Evolutionary conservation across 2,329 filamentous ascomycete genomes (phyloP).

Genomic region (Graphiopsis chlorocephala): DNA sequence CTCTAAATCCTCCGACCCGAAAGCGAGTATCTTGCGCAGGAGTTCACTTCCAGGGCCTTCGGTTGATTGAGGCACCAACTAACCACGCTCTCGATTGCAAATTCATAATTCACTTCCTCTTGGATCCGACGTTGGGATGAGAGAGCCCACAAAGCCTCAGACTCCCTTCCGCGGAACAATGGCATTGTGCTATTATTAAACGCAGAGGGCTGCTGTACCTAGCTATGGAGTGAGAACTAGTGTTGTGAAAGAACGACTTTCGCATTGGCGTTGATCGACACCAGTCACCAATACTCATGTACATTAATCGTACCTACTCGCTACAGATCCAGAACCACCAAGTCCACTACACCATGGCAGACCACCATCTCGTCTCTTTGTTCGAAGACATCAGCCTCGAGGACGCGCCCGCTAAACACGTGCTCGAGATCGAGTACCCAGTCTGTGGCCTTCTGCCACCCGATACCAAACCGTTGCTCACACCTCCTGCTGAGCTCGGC

Average conservation of each 20-base stretch:
- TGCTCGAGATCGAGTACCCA: slow-evolving; percentile 1
- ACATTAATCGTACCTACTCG: neutral
- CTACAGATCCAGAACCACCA: neutral
- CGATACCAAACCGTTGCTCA: neutral
- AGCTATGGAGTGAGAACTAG: neutral
- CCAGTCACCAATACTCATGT: neutral
- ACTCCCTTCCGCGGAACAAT: neutral
- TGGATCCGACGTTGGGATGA: neutral
- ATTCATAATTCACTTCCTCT: neutral
- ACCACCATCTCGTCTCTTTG: neutral
- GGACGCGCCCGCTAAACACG: neutral
- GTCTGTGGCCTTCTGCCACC: neutral
- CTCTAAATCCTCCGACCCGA: neutral
- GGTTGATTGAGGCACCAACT: too few relatives aligned
- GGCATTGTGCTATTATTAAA: neutral
- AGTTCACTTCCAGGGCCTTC: too few relatives aligned
- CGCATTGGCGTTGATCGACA: neutral
- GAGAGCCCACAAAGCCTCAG: neutral
- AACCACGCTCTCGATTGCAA: neutral
- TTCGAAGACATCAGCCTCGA: neutral
- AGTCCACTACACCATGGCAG: neutral
- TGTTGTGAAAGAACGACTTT: neutral
- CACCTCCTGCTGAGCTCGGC: neutral
- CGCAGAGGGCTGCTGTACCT: neutral
- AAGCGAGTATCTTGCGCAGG: neutral